Evolutionary conservation across 441 rosid species (phyloP).

Genomic region (Erysimum cheiri): DNA sequence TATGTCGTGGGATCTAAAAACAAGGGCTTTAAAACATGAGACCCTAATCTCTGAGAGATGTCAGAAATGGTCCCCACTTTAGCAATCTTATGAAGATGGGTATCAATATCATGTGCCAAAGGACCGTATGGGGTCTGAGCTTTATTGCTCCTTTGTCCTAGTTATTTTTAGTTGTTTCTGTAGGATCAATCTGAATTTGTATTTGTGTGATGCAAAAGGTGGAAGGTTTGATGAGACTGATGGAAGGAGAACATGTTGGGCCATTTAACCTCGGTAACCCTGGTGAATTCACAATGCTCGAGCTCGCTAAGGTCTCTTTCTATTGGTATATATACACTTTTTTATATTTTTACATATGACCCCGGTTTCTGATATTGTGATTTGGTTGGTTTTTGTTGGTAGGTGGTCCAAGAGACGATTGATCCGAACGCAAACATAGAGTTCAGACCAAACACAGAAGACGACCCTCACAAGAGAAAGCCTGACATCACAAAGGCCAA

Average conservation of each 20-base stretch:
- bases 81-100: constrained; percentile 29
- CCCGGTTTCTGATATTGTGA: constrained; percentile 10
- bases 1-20: constrained; percentile 34
- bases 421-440: constrained; percentile 80
- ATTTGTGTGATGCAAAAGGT: constrained; percentile 50
- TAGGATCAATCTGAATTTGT: constrained; percentile 18
- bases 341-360: background rate
- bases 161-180: background rate
- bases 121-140: constrained; percentile 38
- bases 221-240: constrained; percentile 75
- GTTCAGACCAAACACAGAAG: constrained; percentile 84
- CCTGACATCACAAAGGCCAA: constrained; percentile 83
- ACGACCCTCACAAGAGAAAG: constrained; percentile 86
- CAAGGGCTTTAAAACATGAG: constrained; percentile 37
- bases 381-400: constrained; percentile 28
- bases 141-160: constrained; percentile 27
- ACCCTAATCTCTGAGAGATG: constrained; percentile 29
- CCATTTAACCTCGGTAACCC: constrained; percentile 98
- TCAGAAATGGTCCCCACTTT: constrained; percentile 35
- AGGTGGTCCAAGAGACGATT: constrained; percentile 84
- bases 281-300: constrained; percentile 99
- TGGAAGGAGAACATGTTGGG: constrained; percentile 90
- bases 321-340: background rate
- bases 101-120: constrained; percentile 37
- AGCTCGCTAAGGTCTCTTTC: constrained; percentile 72